Conservation (phyloP, 495 filamentous ascomycete genomes). For the Penicillium flavigenum region DNA sequence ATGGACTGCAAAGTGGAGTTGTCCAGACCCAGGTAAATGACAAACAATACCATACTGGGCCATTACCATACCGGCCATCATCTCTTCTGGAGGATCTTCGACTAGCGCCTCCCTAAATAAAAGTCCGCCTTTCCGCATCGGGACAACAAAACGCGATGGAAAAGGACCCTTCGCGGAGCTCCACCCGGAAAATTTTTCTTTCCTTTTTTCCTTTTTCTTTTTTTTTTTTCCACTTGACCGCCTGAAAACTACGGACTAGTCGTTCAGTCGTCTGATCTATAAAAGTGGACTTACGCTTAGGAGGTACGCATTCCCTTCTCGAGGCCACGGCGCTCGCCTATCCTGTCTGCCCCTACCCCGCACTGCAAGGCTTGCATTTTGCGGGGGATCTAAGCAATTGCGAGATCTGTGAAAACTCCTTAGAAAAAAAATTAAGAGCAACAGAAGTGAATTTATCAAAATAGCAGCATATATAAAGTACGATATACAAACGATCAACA, state of each 20-base stretch:
- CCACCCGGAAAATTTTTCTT: conserved; percentile 25
- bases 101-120: conserved; percentile 4
- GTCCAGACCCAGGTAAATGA: conserved; percentile 13
- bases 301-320: conserved; percentile 4
- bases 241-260: background rate
- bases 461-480: background rate
- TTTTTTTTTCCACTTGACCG: conserved; percentile 1
- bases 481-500: conserved; percentile 8
- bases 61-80: background rate
- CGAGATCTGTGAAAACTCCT: background rate
- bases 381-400: conserved; percentile 18
- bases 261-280: conserved; percentile 8
- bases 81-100: conserved; percentile 10
- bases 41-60: conserved; percentile 23
- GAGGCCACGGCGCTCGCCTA: conserved; percentile 5
- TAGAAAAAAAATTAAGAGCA: background rate
- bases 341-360: conserved; percentile 14
- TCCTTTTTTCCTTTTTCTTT: conserved; percentile 1
- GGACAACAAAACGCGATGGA: conserved; percentile 25
- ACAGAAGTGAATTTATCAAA: background rate
- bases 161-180: conserved; percentile 23
- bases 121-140: conserved; percentile 28
- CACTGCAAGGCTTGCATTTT: conserved; percentile 26
- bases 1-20: background rate
- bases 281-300: conserved; percentile 1